Percentiles rank a stretch among this genome's conserved stretches.
These are phyloP conservation scores for Citrus cavaleriei DNA, from an alignment of 345 rosid species.

Conservation along the genomic window DNA sequence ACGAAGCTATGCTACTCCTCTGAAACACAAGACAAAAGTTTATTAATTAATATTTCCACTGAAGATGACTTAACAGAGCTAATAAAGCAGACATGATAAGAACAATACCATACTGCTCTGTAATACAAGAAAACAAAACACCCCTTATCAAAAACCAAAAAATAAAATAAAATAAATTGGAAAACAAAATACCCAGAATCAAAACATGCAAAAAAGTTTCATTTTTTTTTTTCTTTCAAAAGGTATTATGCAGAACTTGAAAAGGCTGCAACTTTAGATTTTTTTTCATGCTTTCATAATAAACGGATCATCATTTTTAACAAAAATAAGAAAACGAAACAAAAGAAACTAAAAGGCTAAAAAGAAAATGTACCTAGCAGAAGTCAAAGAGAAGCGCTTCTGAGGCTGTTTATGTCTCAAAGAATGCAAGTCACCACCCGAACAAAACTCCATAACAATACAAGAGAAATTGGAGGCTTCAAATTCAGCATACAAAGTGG, in stretches of 20 bases:
- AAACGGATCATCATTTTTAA: background rate
- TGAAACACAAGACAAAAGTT: too few relatives aligned
- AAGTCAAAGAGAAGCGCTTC: slow-evolving; percentile 58
- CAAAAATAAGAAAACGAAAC: background rate
- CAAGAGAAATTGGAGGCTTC: slow-evolving; percentile 87
- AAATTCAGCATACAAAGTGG: slow-evolving; percentile 81
- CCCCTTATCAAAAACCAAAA: slow-evolving; percentile 20
- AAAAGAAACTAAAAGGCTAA: background rate
- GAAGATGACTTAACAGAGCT: slow-evolving; percentile 15
- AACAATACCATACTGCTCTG: slow-evolving; percentile 24
- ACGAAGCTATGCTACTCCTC: background rate
- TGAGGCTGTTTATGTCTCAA: slow-evolving; percentile 64
- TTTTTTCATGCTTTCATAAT: background rate
- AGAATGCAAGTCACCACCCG: slow-evolving; percentile 90
- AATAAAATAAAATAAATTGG: background rate
- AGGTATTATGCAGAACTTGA: background rate
- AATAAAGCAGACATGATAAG: slow-evolving; percentile 38
- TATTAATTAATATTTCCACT: background rate
- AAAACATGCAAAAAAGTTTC: slow-evolving; percentile 28
- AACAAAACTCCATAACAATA: slow-evolving; percentile 91
- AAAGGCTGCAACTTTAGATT: slow-evolving; percentile 18
- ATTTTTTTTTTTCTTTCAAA: background rate
- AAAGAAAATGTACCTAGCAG: slow-evolving; percentile 52
- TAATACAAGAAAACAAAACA: slow-evolving; percentile 38
- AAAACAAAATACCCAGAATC: slow-evolving; percentile 37